Evolutionary conservation across 768 basidiomycete genomes (phyloP).

Genomic region (Galerina marginata): DNA sequence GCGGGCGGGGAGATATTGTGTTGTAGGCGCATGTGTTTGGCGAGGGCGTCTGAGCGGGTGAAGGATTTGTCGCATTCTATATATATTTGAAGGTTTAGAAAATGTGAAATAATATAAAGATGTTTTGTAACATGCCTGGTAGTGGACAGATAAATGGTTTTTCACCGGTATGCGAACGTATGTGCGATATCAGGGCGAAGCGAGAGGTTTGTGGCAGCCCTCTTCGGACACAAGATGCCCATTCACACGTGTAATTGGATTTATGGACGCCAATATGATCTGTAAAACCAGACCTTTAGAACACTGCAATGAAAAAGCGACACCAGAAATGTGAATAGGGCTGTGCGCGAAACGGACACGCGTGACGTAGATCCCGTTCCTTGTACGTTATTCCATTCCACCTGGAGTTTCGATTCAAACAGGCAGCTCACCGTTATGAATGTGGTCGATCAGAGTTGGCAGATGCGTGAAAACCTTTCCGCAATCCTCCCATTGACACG

Average conservation of each 20-base stretch:
- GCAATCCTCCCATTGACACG: slow-evolving; percentile 88
- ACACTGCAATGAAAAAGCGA: neutral
- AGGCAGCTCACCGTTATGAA: slow-evolving; percentile 69
- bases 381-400: neutral
- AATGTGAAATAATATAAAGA: neutral
- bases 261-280: slow-evolving; percentile 86
- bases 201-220: slow-evolving; percentile 87
- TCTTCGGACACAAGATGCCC: slow-evolving; percentile 79
- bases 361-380: neutral
- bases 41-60: slow-evolving; percentile 91
- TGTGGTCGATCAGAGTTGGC: slow-evolving; percentile 79
- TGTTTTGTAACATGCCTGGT: slow-evolving; percentile 61
- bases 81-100: neutral
- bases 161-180: slow-evolving; percentile 93
- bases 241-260: slow-evolving; percentile 88
- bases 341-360: neutral
- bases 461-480: slow-evolving; percentile 74
- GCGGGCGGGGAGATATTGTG: slow-evolving; percentile 79
- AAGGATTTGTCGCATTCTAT: slow-evolving; percentile 95
- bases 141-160: slow-evolving; percentile 87
- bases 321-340: neutral
- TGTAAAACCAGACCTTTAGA: slow-evolving; percentile 31
- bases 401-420: neutral
- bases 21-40: slow-evolving; percentile 91
- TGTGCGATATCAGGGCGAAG: slow-evolving; percentile 89